Conservation (phyloP, 2,329 filamentous ascomycete species). For the Pestalotiopsis sp. region DNA sequence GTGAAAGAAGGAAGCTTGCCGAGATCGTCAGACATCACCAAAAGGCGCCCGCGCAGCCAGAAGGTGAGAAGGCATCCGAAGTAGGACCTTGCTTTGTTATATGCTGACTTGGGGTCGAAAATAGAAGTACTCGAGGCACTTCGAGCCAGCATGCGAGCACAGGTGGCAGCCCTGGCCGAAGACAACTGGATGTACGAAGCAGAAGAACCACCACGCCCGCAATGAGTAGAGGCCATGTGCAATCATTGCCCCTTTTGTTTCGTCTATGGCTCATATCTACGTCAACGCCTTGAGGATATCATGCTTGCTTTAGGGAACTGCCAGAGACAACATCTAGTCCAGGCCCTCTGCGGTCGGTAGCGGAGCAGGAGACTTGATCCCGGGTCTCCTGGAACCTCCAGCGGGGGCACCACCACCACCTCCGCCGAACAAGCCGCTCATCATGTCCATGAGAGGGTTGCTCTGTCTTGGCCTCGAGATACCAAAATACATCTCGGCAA, state of each 20-base stretch:
- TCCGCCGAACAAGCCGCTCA: conserved; percentile 91
- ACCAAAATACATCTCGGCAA: conserved; percentile 96
- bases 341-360: conserved; percentile 61
- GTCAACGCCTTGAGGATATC: conserved; percentile 4
- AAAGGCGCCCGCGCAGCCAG: conserved; percentile 61
- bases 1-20: conserved; percentile 61
- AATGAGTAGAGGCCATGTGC: conserved; percentile 26
- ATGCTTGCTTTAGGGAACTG: background rate
- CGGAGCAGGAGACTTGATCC: conserved; percentile 46
- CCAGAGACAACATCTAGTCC: conserved; percentile 45
- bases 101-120: conserved; percentile 6
- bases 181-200: conserved; percentile 92
- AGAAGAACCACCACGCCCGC: conserved; percentile 53
- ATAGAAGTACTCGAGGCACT: conserved; percentile 70
- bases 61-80: conserved; percentile 51
- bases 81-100: background rate
- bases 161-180: conserved; percentile 74
- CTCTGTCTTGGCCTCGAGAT: conserved; percentile 86
- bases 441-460: conserved; percentile 97
- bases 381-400: conserved; percentile 39
- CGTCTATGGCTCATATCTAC: conserved; percentile 9
- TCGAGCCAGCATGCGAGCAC: conserved; percentile 69
- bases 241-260: background rate
- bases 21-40: conserved; percentile 66
- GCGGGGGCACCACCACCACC: conserved; percentile 56